Conservation (phyloP, 2,329 filamentous ascomycete genomes). For the Colletotrichum plurivorum region DNA sequence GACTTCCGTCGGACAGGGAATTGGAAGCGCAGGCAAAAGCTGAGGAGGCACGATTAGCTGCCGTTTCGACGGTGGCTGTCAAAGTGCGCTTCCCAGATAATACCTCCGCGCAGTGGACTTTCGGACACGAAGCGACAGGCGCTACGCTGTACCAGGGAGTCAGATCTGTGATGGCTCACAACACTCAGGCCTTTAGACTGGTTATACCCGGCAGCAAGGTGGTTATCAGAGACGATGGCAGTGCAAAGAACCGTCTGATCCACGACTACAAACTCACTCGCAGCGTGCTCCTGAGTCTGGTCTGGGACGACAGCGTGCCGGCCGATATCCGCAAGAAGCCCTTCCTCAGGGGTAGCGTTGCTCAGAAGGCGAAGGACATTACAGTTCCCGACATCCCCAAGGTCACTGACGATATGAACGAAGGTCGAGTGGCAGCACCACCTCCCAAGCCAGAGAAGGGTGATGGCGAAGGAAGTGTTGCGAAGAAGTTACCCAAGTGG, state of each 20-base stretch:
- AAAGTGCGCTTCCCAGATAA: slow-evolving; percentile 92
- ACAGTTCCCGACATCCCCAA: slow-evolving; percentile 71
- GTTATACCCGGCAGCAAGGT: slow-evolving; percentile 71
- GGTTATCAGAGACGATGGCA: slow-evolving; percentile 62
- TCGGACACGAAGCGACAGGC: slow-evolving; percentile 78
- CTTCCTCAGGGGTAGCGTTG: slow-evolving; percentile 72
- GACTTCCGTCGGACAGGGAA: slow-evolving; percentile 87
- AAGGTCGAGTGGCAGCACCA: slow-evolving; percentile 46
- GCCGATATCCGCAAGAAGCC: slow-evolving; percentile 66
- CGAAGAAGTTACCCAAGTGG: too few relatives aligned
- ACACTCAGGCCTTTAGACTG: slow-evolving; percentile 79
- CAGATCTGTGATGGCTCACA: slow-evolving; percentile 76
- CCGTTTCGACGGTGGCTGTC: slow-evolving; percentile 78
- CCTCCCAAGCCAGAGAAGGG: slow-evolving; percentile 45
- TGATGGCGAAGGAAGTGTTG: too few relatives aligned
- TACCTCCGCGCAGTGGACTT: slow-evolving; percentile 80
- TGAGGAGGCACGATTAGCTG: slow-evolving; percentile 75
- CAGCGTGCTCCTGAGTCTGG: slow-evolving; percentile 80
- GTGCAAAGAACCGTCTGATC: slow-evolving; percentile 73
- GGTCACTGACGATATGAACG: slow-evolving; percentile 55
- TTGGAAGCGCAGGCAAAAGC: slow-evolving; percentile 78
- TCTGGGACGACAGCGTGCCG: slow-evolving; percentile 79
- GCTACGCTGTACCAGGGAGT: slow-evolving; percentile 82
- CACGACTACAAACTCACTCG: slow-evolving; percentile 78
- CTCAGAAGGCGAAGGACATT: slow-evolving; percentile 75